Base-by-base conservation (phyloP, 805 yeast species). In the Starmerella bacillaris region DNA sequence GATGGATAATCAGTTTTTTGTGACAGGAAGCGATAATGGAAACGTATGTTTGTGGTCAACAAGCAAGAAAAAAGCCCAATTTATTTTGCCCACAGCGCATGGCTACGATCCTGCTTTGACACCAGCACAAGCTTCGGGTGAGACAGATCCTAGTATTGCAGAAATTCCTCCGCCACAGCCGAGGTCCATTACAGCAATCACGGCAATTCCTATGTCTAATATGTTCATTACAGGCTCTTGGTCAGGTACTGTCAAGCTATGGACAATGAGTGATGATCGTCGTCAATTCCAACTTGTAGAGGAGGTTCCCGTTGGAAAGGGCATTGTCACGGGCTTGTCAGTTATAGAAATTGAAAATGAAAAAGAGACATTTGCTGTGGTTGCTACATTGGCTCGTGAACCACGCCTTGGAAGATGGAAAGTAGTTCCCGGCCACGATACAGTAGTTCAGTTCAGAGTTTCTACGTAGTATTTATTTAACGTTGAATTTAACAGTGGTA, bases 1-100 rank as follows among this genome's bases (percentile, higher is more conserved):
- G 94, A 58, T 79, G 36, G 98, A 89, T 56, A 93, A 84, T 56
- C 70, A 83, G 19, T 83, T 78, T 54, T 89, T 89, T 52, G 73
- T 89, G 31, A 84, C 96, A 1, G 96, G 96, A 4, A 75, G 93
- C 12, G 98, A 89, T 53, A 86, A 84, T 53, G 98, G 98, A 29
- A 78, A 72, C 51, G 58, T 89, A 21, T 60, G 79, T n/a, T 61
- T 89, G 41, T 89, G 98, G 98, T 73, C 94, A 2, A 59, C 77
- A 38, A 74, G 79, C 18, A 82, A 82, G 59, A 89, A 89, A 67
- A 84, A 82, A 57, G 92, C 96, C 12, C 58, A 78, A 20, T 75
- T 56, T 54, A 71, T 72, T 2, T 57, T 67, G 41, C 67, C 89
- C 48, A 57, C 63, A 33, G 78, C 86, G 2, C 98, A 89, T 55